Evolutionary conservation across 352 stramenopile genomes (phyloP).

Genomic region (Peronospora belbahrii): DNA sequence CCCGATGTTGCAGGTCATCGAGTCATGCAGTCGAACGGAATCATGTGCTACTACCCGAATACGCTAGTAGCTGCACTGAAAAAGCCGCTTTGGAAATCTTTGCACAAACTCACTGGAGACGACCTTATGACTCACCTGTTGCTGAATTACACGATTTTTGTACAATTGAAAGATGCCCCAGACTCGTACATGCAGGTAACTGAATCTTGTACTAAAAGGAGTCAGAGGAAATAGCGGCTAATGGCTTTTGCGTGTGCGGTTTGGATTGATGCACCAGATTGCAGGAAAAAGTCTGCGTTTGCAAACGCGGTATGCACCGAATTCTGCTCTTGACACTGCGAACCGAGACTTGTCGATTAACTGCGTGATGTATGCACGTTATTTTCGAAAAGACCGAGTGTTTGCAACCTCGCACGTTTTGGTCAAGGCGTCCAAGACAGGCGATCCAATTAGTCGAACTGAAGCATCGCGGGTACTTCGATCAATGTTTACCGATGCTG

Average conservation of each 20-base stretch:
- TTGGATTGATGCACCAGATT: conserved; percentile 17
- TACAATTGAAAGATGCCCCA: conserved; percentile 23
- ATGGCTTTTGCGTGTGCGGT: not conserved
- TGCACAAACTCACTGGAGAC: conserved; percentile 56
- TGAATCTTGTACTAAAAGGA: not conserved
- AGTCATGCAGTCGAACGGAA: conserved; percentile 42
- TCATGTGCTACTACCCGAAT: conserved; percentile 74
- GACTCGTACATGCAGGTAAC: conserved; percentile 52
- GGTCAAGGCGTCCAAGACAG: conserved; percentile 23
- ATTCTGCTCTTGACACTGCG: not conserved
- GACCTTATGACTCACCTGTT: conserved; percentile 61
- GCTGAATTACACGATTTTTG: conserved; percentile 52
- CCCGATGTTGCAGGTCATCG: conserved; percentile 40
- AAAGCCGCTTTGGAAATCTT: conserved; percentile 35
- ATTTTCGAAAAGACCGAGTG: conserved; percentile 25
- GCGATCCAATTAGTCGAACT: conserved; percentile 22
- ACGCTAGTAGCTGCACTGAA: conserved; percentile 57
- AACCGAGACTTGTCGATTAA: conserved; percentile 45
- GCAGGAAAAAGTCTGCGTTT: conserved; percentile 46
- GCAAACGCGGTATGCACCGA: conserved; percentile 1
- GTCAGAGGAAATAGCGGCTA: not conserved
- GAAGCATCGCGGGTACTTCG: conserved; percentile 38
- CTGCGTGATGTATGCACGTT: conserved; percentile 49
- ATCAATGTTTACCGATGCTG: conserved; percentile 33
- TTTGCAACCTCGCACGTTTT: conserved; percentile 35